Percentiles rank a stretch among this genome's conserved stretches.
phyloP scores from a whole-genome alignment of 148 eudicot genomes.

The Suaeda aralocaspica region DNA sequence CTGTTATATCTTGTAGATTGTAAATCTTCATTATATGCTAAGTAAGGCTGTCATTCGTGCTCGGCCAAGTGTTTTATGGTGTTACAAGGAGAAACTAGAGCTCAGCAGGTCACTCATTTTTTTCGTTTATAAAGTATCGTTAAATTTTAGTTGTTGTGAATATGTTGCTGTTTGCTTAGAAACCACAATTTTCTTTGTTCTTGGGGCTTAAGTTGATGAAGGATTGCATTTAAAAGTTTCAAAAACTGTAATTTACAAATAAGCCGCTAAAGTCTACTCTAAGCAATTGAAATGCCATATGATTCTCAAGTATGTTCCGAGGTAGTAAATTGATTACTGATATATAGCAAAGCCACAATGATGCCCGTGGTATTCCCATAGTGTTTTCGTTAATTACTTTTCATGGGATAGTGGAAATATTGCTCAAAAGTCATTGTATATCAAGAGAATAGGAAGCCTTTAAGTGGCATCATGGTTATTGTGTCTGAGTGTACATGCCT shows the following conservation, averaged over 20 bases:
- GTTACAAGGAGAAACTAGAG: slow-evolving; percentile 83
- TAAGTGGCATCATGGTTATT: too few species aligned
- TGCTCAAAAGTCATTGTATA: not conserved
- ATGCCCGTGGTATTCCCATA: too few species aligned
- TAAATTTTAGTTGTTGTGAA: not conserved
- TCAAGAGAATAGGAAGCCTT: not conserved
- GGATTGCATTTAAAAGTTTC: not conserved
- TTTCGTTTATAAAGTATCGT: not conserved
- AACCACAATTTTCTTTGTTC: not conserved
- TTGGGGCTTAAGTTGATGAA: not conserved
- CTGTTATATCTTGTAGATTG: slow-evolving; percentile 44
- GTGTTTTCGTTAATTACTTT: too few species aligned
- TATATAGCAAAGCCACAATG: too few species aligned
- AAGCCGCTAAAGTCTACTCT: too few species aligned
- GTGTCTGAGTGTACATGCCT: not conserved
- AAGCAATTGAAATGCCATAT: too few species aligned
- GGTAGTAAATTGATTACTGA: too few species aligned
- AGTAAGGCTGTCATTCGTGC: slow-evolving; percentile 58
- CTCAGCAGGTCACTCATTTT: slow-evolving; percentile 57
- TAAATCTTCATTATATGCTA: slow-evolving; percentile 71
- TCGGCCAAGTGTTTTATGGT: slow-evolving; percentile 80
- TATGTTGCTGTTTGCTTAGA: not conserved
- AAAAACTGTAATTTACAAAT: too few species aligned
- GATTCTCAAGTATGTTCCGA: too few species aligned
- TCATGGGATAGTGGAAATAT: too few species aligned